A percentile compares a stretch with the other conserved stretches of the same genome.
Evolutionary conservation across 2,329 filamentous ascomycete genomes (phyloP).

Genomic region (Lachnellula hyalina): DNA sequence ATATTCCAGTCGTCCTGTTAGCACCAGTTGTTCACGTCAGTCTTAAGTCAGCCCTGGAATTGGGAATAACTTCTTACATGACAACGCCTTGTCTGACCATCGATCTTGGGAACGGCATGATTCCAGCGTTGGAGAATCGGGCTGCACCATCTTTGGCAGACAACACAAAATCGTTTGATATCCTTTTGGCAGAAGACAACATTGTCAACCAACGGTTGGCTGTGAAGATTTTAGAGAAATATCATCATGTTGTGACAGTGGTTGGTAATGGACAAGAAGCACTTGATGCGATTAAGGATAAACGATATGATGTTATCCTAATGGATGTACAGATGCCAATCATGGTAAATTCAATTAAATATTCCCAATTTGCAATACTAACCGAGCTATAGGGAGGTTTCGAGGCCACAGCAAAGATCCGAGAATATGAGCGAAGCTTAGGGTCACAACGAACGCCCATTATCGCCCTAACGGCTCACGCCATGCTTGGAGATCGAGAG

Average conservation of each 20-base stretch:
- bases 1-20: slow-evolving; percentile 89
- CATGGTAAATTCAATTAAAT: slow-evolving; percentile 59
- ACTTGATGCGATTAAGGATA: slow-evolving; percentile 84
- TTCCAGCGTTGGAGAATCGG: slow-evolving; percentile 88
- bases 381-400: slow-evolving; percentile 71
- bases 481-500: slow-evolving; percentile 96
- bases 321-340: slow-evolving; percentile 99
- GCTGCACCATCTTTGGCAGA: slow-evolving; percentile 88
- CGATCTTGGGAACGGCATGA: slow-evolving; percentile 92
- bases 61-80: slow-evolving; percentile 99
- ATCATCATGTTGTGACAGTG: slow-evolving; percentile 86
- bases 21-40: slow-evolving; percentile 86
- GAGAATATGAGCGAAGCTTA: slow-evolving; percentile 84
- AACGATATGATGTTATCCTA: slow-evolving; percentile 90
- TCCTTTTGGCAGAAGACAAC: slow-evolving; percentile 93
- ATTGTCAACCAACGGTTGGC: slow-evolving; percentile 93
- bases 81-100: slow-evolving; percentile 92
- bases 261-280: slow-evolving; percentile 94
- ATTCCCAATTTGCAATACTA: slow-evolving; percentile 27
- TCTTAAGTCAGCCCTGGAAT: slow-evolving; percentile 86
- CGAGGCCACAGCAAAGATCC: slow-evolving; percentile 92
- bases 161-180: slow-evolving; percentile 92
- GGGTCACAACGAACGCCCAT: slow-evolving; percentile 83
- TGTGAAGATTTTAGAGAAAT: slow-evolving; percentile 95
- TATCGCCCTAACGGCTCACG: slow-evolving; percentile 93